These are phyloP conservation scores for Lasiodiplodia sp. DNA, from an alignment of 2,329 filamentous ascomycete genomes.

Conservation along the genomic window DNA sequence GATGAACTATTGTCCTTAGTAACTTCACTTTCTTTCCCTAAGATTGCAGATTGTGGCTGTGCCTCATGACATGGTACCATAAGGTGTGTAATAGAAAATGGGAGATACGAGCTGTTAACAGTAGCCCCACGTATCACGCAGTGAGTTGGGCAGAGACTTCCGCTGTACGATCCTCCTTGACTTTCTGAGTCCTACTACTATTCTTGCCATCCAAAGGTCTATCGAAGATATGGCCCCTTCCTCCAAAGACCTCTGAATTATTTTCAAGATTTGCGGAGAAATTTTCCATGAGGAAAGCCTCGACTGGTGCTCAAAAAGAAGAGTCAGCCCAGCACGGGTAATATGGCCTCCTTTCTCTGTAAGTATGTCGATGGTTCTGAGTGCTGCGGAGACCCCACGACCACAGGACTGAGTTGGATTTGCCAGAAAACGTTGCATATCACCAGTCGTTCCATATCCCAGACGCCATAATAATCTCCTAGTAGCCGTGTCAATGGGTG, in stretches of 20 bases:
- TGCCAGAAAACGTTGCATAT: too few relatives aligned
- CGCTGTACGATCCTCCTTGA: neutral
- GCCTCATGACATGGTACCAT: too few relatives aligned
- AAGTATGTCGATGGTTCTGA: neutral
- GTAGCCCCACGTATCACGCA: too few relatives aligned
- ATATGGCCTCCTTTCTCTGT: neutral
- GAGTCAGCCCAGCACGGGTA: neutral
- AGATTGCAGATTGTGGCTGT: too few relatives aligned
- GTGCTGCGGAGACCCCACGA: too few relatives aligned
- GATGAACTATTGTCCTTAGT: neutral
- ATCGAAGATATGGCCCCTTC: neutral
- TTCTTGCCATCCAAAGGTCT: too few relatives aligned
- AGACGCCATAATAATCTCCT: too few relatives aligned
- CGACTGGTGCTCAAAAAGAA: rapidly evolving
- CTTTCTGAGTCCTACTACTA: too few relatives aligned
- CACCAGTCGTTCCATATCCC: too few relatives aligned
- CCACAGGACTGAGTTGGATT: too few relatives aligned
- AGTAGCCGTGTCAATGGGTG: too few relatives aligned
- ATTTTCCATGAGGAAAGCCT: rapidly evolving
- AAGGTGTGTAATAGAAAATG: neutral
- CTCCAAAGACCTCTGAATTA: neutral
- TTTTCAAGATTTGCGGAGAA: neutral
- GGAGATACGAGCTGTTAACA: neutral
- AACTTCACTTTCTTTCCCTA: rapidly evolving
- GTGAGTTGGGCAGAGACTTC: too few relatives aligned